phyloP scores from a whole-genome alignment of 192 early-diverging fungal genomes.

The Podila clonocystis region DNA sequence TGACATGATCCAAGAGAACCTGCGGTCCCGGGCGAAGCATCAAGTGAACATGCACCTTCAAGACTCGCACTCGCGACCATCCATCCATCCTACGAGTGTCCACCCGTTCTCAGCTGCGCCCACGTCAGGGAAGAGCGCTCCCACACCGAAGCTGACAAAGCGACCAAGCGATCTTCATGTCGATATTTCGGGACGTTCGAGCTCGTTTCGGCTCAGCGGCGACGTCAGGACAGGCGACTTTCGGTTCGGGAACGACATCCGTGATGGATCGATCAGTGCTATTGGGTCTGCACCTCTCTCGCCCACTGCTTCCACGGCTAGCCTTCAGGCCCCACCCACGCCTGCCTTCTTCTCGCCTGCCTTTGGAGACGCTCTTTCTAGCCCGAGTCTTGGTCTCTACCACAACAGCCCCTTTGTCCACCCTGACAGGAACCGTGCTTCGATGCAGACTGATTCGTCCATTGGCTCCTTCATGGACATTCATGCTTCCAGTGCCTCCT shows the following conservation, averaged over 20 bases:
- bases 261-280: slow-evolving; percentile 6
- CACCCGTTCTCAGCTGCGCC: slow-evolving; percentile 36
- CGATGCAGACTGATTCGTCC: slow-evolving; percentile 47
- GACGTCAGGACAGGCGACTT: slow-evolving; percentile 45
- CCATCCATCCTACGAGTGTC: slow-evolving; percentile 14
- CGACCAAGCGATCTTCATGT: slow-evolving; percentile 46
- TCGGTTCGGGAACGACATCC: slow-evolving; percentile 33
- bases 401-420: slow-evolving; percentile 43
- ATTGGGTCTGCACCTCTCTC: slow-evolving; percentile 32
- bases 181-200: slow-evolving; percentile 46
- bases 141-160: slow-evolving; percentile 38
- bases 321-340: slow-evolving; percentile 59
- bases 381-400: slow-evolving; percentile 32
- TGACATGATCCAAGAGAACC: slow-evolving; percentile 29
- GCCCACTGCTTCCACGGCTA: slow-evolving; percentile 7
- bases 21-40: slow-evolving; percentile 19
- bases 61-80: background rate
- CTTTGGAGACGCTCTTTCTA: slow-evolving; percentile 68
- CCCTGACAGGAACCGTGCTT: slow-evolving; percentile 49
- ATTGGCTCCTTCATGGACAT: slow-evolving; percentile 45
- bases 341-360: slow-evolving; percentile 78
- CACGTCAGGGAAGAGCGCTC: slow-evolving; percentile 8
- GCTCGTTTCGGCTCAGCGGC: slow-evolving; percentile 35
- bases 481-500: slow-evolving; percentile 41
- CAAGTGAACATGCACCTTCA: slow-evolving; percentile 12